Evolutionary conservation across 2,329 filamentous ascomycete genomes (phyloP).

Genomic region (Sclerotinia nivalis): DNA sequence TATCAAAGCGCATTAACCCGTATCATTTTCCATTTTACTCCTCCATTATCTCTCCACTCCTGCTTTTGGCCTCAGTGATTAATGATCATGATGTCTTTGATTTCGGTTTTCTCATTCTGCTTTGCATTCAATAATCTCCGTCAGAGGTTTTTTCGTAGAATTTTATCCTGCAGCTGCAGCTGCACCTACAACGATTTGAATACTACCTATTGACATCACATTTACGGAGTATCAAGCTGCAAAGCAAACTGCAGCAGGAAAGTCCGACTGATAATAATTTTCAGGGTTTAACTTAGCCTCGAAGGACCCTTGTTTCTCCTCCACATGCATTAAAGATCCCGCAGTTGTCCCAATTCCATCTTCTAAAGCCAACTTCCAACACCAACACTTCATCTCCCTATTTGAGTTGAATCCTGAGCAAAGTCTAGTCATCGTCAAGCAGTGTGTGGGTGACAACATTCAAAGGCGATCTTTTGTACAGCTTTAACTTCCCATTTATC

Average conservation of each 20-base stretch:
- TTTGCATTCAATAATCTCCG: neutral
- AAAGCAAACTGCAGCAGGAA: conserved; percentile 8
- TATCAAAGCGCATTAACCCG: conserved; percentile 12
- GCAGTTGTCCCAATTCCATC: neutral
- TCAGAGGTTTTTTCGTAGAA: neutral
- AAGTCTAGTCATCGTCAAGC: neutral
- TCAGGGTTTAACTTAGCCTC: conserved; percentile 6
- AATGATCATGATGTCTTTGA: neutral
- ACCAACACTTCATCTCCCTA: conserved; percentile 1
- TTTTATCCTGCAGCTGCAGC: neutral
- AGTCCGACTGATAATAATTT: neutral
- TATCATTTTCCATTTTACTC: neutral
- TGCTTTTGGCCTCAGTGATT: neutral
- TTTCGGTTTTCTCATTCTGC: neutral
- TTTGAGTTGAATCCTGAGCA: neutral
- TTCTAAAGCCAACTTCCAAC: conserved; percentile 6
- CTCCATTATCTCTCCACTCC: neutral
- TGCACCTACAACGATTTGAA: neutral
- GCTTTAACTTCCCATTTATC: neutral
- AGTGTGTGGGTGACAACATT: neutral
- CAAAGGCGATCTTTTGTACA: neutral
- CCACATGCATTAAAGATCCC: neutral
- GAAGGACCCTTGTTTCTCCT: conserved; percentile 18
- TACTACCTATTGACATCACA: neutral
- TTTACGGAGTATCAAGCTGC: neutral